Conservation (phyloP, 2,329 filamentous ascomycete species). For the Clathrospora elynae region DNA sequence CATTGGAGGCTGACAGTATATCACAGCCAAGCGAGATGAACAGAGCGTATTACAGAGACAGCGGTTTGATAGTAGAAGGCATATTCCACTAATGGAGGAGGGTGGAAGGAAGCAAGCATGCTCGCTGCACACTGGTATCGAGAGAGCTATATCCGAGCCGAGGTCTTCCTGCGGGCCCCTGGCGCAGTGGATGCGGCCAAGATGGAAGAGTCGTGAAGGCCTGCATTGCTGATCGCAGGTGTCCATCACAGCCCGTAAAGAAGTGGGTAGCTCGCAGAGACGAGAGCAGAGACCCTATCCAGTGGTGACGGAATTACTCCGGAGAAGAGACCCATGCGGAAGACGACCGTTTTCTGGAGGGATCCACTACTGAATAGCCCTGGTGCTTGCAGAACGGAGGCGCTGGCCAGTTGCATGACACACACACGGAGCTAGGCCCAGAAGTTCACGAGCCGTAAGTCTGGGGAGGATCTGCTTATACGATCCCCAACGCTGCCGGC, state of each 20-base stretch:
- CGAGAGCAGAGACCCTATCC: conserved; percentile 21
- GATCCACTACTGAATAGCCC: conserved; percentile 23
- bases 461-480: conserved; percentile 43
- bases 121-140: background rate
- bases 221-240: conserved; percentile 12
- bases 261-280: conserved; percentile 17
- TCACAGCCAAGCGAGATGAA: conserved; percentile 23
- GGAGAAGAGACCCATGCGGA: conserved; percentile 26
- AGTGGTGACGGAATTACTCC: conserved; percentile 14
- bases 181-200: conserved; percentile 19
- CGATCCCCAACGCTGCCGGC: conserved; percentile 20
- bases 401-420: conserved; percentile 35
- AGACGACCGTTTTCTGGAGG: conserved; percentile 27
- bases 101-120: background rate
- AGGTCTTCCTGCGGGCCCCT: conserved; percentile 11
- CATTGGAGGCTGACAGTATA: conserved; percentile 27
- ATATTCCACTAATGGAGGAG: no score
- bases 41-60: conserved; percentile 13
- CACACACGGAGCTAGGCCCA: conserved; percentile 19
- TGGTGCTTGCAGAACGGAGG: conserved; percentile 24
- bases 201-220: conserved; percentile 9
- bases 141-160: conserved; percentile 17
- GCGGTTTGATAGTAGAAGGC: conserved; percentile 7
- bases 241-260: conserved; percentile 14
- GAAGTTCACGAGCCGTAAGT: conserved; percentile 28